Base-by-base conservation (phyloP, 2,329 filamentous ascomycete species). In the Zarea fungicola region DNA sequence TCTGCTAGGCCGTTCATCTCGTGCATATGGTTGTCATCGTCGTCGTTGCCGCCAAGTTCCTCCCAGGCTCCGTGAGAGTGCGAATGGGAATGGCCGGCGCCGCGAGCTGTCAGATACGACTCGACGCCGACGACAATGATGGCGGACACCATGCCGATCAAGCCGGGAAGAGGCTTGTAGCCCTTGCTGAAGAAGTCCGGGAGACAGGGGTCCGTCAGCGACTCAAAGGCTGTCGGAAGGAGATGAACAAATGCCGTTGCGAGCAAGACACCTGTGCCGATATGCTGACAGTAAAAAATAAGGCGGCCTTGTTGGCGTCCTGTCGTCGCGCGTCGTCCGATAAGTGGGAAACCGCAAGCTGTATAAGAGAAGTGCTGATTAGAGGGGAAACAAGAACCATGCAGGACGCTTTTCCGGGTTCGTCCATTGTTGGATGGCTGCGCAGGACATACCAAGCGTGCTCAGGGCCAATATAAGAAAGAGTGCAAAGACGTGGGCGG, bases 211-310 rank as follows among this genome's bases (percentile, higher is more conserved):
- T 86, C 79, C 55, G 77, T 84, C 18, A 86, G 70, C 34, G 81
- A 84, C 51, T 74, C 65, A 58, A 87, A 87, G 1, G 84, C 83
- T 22, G 80, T 87, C 47, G 81, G 83, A 4, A 85, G 75, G 11
- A 86, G 73, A 68, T 92, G 87, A 22, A 92, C 87, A 60, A 93
- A 93, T 48, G 88, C 87, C 1, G 88, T 93, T 10, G 89, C 87
- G 53, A 93, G 84, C n/a, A 93, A 73, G 18, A 93, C 89, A 51
- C 88, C 88, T 1, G 88, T 93, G 60, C 88, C 86, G 55, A 89
- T 86, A 68, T 89, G 85, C 55, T 85, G 81, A 58, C 81, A 83
- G 54, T 83, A 71, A 62, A 86, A 85, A 54, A 85, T 75, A 57
- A 85, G 74, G 19, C 65, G 74, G 54, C 74, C 75, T 45, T 83